Evolutionary conservation across 2,329 filamentous ascomycete species (phyloP), one percentile per base, ranked within the genome.

Genomic region (Thelonectria blattea): DNA sequence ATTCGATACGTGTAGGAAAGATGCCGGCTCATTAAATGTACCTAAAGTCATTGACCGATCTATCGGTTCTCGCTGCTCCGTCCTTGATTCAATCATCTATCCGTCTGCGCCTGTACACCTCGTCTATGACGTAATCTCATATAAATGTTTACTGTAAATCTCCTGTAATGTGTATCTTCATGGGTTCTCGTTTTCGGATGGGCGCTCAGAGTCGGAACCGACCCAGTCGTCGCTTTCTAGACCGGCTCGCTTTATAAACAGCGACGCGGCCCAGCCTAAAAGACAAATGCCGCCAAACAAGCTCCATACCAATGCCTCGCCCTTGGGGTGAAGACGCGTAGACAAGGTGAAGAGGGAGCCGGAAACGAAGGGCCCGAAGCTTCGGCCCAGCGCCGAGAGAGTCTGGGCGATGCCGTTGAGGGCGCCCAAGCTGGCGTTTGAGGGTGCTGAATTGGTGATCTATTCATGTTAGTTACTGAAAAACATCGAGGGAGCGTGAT

Each of bases 361-460:
- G 0, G 93, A 95, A 0, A 96, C 80, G 66, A 98, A 93, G 0
- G 95, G 95, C 0, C 95, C 95, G 0, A 92, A 85, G 45, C 93
- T 93, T 61, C 95, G 88, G 9, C 95, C 95, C 0, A 91, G 92
- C 0, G 95, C 95, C 0, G 92, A 96, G 0, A 99, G 86, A 0
- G 93, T 97, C 76, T 99, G 95, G 0, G 95, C 95, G 32, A 98
- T 85, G 10, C 95, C 95, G 71, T 99, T 97, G 24, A 99, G 83
- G 0, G 92, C 93, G 3, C 95, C 95, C 0, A 99, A 84, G 0
- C 91, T 93, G 5, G 90, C 88, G 74, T 94, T 86, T 8, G 93
- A 92, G 0, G 93, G 91, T 0, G 93, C 92, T 1, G 91, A 96
- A 70, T 99, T 99, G 39, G 93, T 98, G 66, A 99, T 93, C 91